phyloP scores from a whole-genome alignment of 805 yeast genomes.

The Metschnikowia cubensis region DNA sequence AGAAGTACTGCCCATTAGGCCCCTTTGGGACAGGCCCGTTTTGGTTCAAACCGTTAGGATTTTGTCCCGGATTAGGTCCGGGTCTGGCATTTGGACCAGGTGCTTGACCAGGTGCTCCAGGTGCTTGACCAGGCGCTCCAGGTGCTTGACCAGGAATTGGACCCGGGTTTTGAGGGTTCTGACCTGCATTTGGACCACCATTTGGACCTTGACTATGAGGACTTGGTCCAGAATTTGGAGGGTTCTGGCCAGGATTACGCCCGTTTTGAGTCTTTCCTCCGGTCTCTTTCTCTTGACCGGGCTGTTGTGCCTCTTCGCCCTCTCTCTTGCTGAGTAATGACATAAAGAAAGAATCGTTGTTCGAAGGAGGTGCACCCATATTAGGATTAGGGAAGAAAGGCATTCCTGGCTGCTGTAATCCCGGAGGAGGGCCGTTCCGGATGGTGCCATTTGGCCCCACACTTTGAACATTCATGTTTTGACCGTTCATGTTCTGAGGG shows the following conservation, averaged over 20 bases:
- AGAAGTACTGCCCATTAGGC: conserved; percentile 1
- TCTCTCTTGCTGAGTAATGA: conserved; percentile 41
- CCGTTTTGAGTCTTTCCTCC: background rate
- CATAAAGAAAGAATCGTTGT: conserved; percentile 45
- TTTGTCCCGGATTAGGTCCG: background rate
- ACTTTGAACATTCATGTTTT: background rate
- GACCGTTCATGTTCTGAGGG: background rate
- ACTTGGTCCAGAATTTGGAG: background rate
- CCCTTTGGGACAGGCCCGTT: background rate
- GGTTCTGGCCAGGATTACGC: background rate
- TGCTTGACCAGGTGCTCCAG: background rate
- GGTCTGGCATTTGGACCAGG: background rate
- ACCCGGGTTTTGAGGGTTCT: background rate
- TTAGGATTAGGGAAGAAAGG: conserved; percentile 17
- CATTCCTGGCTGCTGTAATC: conserved; percentile 1
- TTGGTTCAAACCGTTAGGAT: background rate
- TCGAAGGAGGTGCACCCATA: background rate
- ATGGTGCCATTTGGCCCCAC: background rate
- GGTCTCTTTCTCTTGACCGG: background rate
- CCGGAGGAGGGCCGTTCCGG: conserved; percentile 2
- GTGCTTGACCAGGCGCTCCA: background rate
- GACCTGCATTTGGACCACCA: background rate
- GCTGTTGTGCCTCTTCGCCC: background rate
- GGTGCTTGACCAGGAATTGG: background rate
- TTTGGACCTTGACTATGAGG: background rate